phyloP scores from a whole-genome alignment of 2,329 filamentous ascomycete genomes.

The Colletotrichum brevisporum region DNA sequence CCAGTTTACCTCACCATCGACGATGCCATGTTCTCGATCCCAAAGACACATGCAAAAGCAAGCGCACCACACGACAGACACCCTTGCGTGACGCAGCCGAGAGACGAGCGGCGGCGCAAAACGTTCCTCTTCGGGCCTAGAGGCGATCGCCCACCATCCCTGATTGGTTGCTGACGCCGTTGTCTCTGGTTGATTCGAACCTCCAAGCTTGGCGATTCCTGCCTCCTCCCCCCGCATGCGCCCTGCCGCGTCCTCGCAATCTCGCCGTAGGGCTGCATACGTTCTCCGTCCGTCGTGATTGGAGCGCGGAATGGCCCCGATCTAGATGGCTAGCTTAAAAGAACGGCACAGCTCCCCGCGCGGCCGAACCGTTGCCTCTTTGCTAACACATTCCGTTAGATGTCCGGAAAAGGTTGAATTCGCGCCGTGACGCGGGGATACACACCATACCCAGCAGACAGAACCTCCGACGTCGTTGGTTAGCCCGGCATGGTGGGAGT shows the following conservation, averaged over 20 bases:
- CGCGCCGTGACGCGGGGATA: background rate
- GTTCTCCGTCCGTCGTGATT: background rate
- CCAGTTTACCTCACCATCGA: background rate
- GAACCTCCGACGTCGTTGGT: background rate
- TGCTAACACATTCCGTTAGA: too few species aligned
- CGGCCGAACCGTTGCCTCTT: too few species aligned
- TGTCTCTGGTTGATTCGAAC: background rate
- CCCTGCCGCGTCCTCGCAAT: background rate
- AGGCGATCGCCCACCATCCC: background rate
- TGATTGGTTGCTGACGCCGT: conserved; percentile 4
- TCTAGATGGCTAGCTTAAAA: background rate
- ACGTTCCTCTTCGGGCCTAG: conserved; percentile 19
- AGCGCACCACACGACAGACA: background rate
- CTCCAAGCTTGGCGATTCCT: background rate
- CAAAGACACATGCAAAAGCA: background rate
- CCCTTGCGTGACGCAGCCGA: conserved; percentile 5
- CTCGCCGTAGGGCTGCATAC: conserved; percentile 15
- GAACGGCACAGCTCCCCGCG: background rate
- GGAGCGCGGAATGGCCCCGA: conserved; percentile 16
- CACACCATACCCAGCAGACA: background rate
- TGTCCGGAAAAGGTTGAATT: background rate
- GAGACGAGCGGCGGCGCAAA: conserved; percentile 12
- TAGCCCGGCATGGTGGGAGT: conserved; percentile 37
- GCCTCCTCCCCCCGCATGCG: conserved; percentile 9
- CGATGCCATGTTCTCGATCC: background rate